Percentiles rank a stretch among this genome's conserved stretches.
These are phyloP conservation scores for Solanum bulbocastanum DNA, from an alignment of 257 asterid genomes.

Conservation along the genomic window DNA sequence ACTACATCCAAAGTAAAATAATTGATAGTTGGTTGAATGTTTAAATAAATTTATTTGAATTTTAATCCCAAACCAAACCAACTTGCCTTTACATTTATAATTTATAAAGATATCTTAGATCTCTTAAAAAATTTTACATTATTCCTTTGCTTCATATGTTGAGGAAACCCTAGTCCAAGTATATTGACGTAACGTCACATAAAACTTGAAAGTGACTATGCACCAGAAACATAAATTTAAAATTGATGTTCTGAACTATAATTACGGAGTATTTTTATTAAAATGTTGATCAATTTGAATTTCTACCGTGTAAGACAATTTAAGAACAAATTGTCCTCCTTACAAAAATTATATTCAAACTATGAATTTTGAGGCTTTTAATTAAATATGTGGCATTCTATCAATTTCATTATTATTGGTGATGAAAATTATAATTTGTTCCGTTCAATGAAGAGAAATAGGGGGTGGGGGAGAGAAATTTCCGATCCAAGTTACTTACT, in stretches of 20 bases:
- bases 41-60: neutral
- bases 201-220: neutral
- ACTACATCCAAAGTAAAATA: no score
- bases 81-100: neutral
- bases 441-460: neutral
- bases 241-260: neutral
- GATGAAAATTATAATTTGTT: no score
- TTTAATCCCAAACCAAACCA: neutral
- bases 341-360: no score
- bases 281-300: neutral
- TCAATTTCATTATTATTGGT: no score
- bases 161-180: neutral
- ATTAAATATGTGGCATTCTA: neutral
- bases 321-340: neutral
- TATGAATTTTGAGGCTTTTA: neutral
- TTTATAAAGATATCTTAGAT: neutral
- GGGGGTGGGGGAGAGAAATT: neutral
- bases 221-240: neutral
- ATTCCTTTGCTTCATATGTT: neutral
- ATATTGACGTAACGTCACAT: neutral
- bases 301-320: neutral
- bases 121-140: neutral
- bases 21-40: neutral
- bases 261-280: neutral
- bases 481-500: no score